Evolutionary conservation across 2,329 filamentous ascomycete species (phyloP), one percentile per base, ranked within the genome.

Genomic region (Tolypocladium tundrense): DNA sequence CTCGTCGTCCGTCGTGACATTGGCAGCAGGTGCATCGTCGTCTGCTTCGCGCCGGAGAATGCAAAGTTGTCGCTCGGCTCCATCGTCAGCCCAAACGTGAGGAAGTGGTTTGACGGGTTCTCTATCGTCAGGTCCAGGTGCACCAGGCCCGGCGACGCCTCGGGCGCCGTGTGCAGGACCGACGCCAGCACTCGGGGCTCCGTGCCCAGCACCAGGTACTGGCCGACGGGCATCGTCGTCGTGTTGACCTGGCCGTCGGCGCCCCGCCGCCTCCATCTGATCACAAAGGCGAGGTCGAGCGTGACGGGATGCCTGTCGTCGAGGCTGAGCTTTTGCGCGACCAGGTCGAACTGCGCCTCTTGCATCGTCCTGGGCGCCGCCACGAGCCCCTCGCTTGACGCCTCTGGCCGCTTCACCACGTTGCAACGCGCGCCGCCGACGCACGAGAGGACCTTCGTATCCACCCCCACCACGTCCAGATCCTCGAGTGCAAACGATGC

Each of bases 31-130:
- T 94, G 90, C 56, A 97, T 65, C 1, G 87, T 88, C 14, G 85
- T 86, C 63, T 88, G 81, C 75, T 97, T 97, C 2, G 90, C 79
- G 0, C 94, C 94, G 9, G 90, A 91, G 72, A 99, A 97, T 0
- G 91, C 93, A 72, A 97, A 97, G 56, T 91, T 84, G 62, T 96
- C 91, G 69, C 85, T 93, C 3, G 91, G 88, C 65, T 99, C 93
- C 91, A 99, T 96, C 33, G 80, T 85, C 54, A 97, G 73, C 37
- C 90, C 91, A 73, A 99, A 99, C 0, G 92, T 96, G 54, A 99
- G 82, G 73, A 96, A 95, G 71, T 99, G 94, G 70, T 86, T 88
- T 0, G 93, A 97, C 0, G 92, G 89, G 69, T 99, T 99, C 73
- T 99, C 94, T 58, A 99, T 85, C 4, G 85, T 90, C 68, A 84